Evolutionary conservation across 805 yeast genomes (phyloP), one percentile per base, ranked within the genome.

Genomic region (Yamadazyma ubonensis): DNA sequence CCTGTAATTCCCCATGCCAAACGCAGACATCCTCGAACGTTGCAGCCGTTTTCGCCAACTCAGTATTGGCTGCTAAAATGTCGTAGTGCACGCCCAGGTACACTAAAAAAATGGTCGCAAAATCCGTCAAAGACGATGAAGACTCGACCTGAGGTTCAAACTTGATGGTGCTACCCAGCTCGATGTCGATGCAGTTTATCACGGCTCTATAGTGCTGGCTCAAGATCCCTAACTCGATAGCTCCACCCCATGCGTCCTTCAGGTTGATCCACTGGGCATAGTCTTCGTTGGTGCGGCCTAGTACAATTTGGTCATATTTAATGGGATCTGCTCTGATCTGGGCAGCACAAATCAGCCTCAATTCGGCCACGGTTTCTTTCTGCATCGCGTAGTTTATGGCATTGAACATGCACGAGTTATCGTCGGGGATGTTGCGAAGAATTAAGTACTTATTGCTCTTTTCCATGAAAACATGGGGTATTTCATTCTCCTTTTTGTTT

Each of bases 21-120:
- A n/a, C n/a, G n/a, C n/a, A n/a, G n/a, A n/a, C n/a, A n/a, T n/a
- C n/a, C n/a, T n/a, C n/a, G n/a, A n/a, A n/a, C n/a, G n/a, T n/a
- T n/a, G n/a, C n/a, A n/a, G n/a, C n/a, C n/a, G n/a, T n/a, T n/a
- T n/a, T n/a, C n/a, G n/a, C n/a, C n/a, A n/a, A n/a, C n/a, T n/a
- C 36, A 1, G 23, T 5, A 20, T 71, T 61, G 6, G 43, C 34
- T 16, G 37, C 31, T 31, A 69, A 58, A n/a, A 71, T 65, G 55
- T 85, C 93, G 55, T 83, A 85, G 59, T 85, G 95, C 35, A 84
- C 75, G 0, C 93, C 93, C 28, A 76, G 72, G 53, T 83, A 85
- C 7, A 81, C 59, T 15, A 85, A 61, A 11, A 76, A 60, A n/a
- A 80, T 70, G 51, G 73, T 80, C n/a, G n/a, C n/a, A n/a, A n/a